Evolutionary conservation across 1,284 basidiomycete species (phyloP).

Genomic region (Fomes fomentarius): DNA sequence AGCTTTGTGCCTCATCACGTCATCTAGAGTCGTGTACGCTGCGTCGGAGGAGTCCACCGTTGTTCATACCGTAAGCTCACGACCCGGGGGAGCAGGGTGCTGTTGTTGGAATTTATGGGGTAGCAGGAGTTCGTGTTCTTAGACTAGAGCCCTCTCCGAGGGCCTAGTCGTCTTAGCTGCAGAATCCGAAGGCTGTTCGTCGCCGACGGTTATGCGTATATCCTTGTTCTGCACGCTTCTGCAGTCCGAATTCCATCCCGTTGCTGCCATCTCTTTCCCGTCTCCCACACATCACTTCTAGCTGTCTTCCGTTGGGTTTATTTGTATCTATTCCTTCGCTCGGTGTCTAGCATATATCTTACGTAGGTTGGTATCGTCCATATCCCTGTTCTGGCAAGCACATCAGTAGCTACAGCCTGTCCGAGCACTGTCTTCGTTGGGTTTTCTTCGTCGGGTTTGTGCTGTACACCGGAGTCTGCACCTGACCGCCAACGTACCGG

Average conservation of each 20-base stretch:
- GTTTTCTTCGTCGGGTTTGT: too few species aligned
- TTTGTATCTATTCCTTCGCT: conserved; percentile 13
- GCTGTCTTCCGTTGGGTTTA: conserved; percentile 17
- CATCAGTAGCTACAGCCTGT: neutral
- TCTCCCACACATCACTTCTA: conserved; percentile 6
- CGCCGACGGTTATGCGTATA: too few species aligned
- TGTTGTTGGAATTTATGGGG: conserved; percentile 5
- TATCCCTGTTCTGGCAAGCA: neutral
- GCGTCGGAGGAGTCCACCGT: conserved; percentile 14
- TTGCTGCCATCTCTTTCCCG: conserved; percentile 7
- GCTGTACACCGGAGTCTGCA: too few species aligned
- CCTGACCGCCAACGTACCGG: too few species aligned
- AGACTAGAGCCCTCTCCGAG: too few species aligned
- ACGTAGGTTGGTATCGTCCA: conserved; percentile 1
- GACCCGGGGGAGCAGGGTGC: neutral
- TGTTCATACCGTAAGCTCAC: neutral
- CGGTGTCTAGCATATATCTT: conserved; percentile 18
- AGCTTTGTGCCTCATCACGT: conserved; percentile 15
- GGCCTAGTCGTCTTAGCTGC: too few species aligned
- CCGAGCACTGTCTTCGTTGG: too few species aligned
- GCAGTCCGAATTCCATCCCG: conserved; percentile 1
- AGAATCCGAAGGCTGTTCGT: too few species aligned
- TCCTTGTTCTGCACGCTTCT: neutral
- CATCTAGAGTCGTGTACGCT: conserved; percentile 24
- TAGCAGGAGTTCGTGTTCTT: conserved; percentile 10